Percentiles rank a stretch among this genome's conserved stretches.
phyloP scores from a whole-genome alignment of 371 early-diverging fungal species.

The Dinochytrium kinnereticum region DNA sequence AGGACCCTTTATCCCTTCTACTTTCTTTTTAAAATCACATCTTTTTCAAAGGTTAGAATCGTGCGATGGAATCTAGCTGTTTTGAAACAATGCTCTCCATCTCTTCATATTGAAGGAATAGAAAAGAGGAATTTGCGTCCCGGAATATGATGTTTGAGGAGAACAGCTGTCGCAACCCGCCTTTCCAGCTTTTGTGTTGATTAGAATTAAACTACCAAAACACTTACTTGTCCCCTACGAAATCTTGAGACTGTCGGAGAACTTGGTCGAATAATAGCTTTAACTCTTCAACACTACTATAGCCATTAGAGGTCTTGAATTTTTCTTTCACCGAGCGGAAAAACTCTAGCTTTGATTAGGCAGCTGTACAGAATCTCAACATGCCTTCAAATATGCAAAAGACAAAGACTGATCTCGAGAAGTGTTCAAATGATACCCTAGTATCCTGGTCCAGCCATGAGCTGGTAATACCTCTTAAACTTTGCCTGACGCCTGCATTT shows the following conservation, averaged over 20 bases:
- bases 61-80: background rate
- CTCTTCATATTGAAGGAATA: background rate
- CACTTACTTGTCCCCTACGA: constrained; percentile 22
- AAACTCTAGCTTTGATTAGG: background rate
- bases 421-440: constrained; percentile 24
- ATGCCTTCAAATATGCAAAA: constrained; percentile 28
- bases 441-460: constrained; percentile 30
- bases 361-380: background rate
- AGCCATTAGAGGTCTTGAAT: constrained; percentile 10
- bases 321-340: background rate
- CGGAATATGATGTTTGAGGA: background rate
- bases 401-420: constrained; percentile 19
- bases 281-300: background rate
- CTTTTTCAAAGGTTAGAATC: no score
- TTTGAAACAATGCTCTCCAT: background rate
- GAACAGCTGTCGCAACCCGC: constrained; percentile 13
- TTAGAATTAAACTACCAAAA: background rate
- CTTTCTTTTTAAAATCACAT: no score
- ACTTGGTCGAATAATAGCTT: constrained; percentile 9
- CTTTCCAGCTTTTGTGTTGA: constrained; percentile 8
- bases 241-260: constrained; percentile 5
- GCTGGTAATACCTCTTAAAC: background rate
- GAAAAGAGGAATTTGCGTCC: background rate
- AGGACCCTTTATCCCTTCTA: no score
- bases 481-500: background rate